Evolutionary conservation across 306 rosid genomes (phyloP).

Genomic region (Dryas alaskensis): DNA sequence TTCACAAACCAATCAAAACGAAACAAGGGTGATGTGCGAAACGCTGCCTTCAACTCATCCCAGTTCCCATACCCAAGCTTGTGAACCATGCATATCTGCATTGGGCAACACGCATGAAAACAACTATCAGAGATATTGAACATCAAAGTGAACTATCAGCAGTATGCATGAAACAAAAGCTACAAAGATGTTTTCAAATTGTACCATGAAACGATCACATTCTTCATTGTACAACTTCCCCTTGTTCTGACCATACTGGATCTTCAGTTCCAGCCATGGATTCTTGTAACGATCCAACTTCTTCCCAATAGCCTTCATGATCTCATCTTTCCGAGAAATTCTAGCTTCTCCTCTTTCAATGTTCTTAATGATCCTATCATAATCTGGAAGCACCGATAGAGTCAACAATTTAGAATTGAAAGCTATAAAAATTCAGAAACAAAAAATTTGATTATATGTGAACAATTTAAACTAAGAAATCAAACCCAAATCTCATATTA

Average conservation of each 20-base stretch:
- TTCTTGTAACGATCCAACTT: conserved; percentile 97
- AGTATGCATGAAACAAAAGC: neutral
- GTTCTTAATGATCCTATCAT: conserved; percentile 92
- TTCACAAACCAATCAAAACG: conserved; percentile 99
- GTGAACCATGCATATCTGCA: conserved; percentile 96
- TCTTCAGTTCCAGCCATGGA: conserved; percentile 97
- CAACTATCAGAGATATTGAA: neutral
- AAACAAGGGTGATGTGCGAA: conserved; percentile 92
- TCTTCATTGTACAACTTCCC: conserved; percentile 97
- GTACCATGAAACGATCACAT: conserved; percentile 98
- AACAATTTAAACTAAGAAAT: neutral
- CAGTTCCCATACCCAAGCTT: conserved; percentile 99
- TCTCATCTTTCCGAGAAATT: conserved; percentile 95
- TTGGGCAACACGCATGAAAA: conserved; percentile 6
- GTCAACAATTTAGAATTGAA: conserved; percentile 6
- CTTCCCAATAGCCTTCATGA: conserved; percentile 98
- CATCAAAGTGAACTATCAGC: neutral
- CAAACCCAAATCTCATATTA: neutral
- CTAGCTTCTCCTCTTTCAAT: conserved; percentile 99
- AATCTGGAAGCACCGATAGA: conserved; percentile 47
- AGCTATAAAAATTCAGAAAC: neutral
- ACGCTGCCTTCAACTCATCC: conserved; percentile 97
- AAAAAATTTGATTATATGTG: neutral
- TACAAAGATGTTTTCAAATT: neutral
- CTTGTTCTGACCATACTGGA: conserved; percentile 95